Base-by-base conservation (phyloP, 2,329 filamentous ascomycete genomes). In the Pseudocercospora ulei region DNA sequence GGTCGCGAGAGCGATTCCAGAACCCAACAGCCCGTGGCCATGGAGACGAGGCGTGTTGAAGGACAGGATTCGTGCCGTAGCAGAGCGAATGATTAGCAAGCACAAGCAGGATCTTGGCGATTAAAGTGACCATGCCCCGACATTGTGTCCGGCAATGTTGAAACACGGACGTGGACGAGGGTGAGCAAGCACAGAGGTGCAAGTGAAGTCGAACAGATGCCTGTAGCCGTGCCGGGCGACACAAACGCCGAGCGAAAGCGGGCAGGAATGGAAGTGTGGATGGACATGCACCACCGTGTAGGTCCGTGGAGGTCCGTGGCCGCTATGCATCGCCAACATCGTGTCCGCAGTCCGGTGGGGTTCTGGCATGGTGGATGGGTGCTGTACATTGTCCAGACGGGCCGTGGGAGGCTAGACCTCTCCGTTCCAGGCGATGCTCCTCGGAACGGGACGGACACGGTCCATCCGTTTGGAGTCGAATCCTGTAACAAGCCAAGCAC, bases 221-320 rank as follows among this genome's bases (percentile, higher is more conserved):
- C 16, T 30, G 16, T 12, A 19, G 14, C 28, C 14, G 27, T n/a
- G 19, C 22, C 29, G 29, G 29, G 16, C 22, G 9, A 18, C n/a
- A 11, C 16, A 33, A 22, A 22, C 16, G 14, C 30, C 30, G 30
- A 33, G 30, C 30, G 30, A 33, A 17, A 13, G 30, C 30, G 30
- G 30, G 30, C 20, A 20, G 30, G 30, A 33, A 11, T 33, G 30
- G 30, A 33, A 33, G 30, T 33, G 12, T 33, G 18, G 30, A 13
- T n/a, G 7, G 12, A 12, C 17, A 33, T 11, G 14, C 13, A 16
- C 25, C 14, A 20, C 17, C 16, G 4, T 17, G n/a, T n/a, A n/a
- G n/a, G n/a, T n/a, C n/a, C n/a, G n/a, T n/a, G n/a, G n/a, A n/a
- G n/a, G n/a, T n/a, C n/a, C n/a, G n/a, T n/a, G n/a, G n/a, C n/a